Evolutionary conservation across 2,329 filamentous ascomycete genomes (phyloP).

Genomic region (Rhexocercosporidium sp.): DNA sequence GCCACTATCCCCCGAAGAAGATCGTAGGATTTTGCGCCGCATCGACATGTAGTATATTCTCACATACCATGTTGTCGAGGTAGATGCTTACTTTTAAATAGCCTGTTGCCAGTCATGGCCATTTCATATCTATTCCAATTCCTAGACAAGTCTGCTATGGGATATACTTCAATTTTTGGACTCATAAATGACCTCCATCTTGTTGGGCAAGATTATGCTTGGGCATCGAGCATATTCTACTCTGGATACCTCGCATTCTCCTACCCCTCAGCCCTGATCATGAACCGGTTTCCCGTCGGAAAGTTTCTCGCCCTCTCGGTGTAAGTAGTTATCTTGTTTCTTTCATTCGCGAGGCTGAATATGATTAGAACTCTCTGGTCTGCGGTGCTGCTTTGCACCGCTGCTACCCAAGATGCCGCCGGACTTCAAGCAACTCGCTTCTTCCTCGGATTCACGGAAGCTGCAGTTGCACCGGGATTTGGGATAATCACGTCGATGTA

Average conservation of each 20-base stretch:
- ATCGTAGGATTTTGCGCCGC: conserved; percentile 17
- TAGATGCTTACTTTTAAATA: neutral
- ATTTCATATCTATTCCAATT: conserved; percentile 30
- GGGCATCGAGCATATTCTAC: conserved; percentile 38
- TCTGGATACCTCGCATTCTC: conserved; percentile 44
- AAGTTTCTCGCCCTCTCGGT: conserved; percentile 38
- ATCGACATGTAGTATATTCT: conserved; percentile 22
- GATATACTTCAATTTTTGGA: conserved; percentile 61
- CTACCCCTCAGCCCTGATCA: conserved; percentile 38
- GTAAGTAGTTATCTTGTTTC: neutral
- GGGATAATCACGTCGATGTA: conserved; percentile 44
- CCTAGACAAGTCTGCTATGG: conserved; percentile 50
- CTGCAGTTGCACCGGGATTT: conserved; percentile 42
- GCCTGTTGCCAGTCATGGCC: conserved; percentile 26
- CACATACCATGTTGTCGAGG: neutral
- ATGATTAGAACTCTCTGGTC: conserved; percentile 19
- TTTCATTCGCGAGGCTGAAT: neutral
- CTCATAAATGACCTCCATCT: conserved; percentile 47
- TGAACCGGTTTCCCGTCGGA: conserved; percentile 44
- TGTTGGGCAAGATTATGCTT: conserved; percentile 56
- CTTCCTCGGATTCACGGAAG: conserved; percentile 39
- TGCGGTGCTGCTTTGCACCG: conserved; percentile 24
- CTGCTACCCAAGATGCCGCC: conserved; percentile 27
- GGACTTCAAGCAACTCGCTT: conserved; percentile 35
- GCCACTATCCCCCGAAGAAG: conserved; percentile 11